Conservation (phyloP, 176 grass and related monocot species). For the Thinopyrum elongatum region DNA sequence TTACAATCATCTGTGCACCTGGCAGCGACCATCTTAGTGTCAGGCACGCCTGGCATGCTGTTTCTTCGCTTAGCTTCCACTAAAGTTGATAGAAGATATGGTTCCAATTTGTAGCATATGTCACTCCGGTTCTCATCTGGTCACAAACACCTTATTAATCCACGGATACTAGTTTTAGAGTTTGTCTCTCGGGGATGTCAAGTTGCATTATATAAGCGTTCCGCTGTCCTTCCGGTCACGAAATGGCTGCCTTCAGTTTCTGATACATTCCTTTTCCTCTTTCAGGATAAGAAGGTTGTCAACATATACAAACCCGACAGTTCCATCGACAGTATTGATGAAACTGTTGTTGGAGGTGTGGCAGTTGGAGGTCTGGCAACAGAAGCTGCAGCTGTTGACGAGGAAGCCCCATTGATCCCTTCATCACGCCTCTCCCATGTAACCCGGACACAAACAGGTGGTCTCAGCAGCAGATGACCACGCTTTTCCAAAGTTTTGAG, state of each 20-base stretch:
- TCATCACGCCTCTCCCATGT: slow-evolving; percentile 66
- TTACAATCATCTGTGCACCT: neutral
- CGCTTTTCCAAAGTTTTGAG: slow-evolving; percentile 34
- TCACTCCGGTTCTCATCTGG: neutral
- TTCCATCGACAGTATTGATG: slow-evolving; percentile 41
- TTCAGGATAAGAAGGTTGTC: slow-evolving; percentile 72
- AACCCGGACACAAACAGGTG: slow-evolving; percentile 66
- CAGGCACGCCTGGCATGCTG: neutral
- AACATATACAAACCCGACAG: slow-evolving; percentile 50
- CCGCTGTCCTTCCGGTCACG: neutral
- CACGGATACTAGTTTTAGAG: neutral
- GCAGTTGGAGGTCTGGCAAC: slow-evolving; percentile 36
- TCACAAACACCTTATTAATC: neutral
- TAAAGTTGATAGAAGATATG: neutral
- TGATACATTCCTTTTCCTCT: neutral
- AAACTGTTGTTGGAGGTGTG: slow-evolving; percentile 30
- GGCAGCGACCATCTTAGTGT: neutral
- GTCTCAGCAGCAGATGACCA: slow-evolving; percentile 59
- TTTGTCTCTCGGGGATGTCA: neutral
- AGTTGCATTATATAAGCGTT: neutral
- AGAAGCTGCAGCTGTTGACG: slow-evolving; percentile 53
- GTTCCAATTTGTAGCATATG: neutral
- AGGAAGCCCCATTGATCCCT: slow-evolving; percentile 79
- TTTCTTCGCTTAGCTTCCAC: slow-evolving; percentile 9
- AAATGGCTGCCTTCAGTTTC: slow-evolving; percentile 10